Conservation (phyloP, 306 rosid genomes). For the Rubus idaeus region DNA sequence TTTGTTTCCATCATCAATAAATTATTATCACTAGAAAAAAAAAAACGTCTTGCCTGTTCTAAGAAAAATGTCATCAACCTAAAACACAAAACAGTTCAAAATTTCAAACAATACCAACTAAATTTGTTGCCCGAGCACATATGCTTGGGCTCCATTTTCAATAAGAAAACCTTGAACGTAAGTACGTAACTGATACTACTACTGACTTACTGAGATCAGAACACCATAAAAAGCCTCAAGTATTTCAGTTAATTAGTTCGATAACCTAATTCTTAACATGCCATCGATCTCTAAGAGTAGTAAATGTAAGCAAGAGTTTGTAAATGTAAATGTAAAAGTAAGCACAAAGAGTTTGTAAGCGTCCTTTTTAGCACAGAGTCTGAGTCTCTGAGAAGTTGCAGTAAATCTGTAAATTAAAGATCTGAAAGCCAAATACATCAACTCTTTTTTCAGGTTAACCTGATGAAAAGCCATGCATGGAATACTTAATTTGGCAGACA, state of each 20-base stretch:
- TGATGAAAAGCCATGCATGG: not conserved
- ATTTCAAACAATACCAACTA: no score
- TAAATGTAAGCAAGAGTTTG: not conserved
- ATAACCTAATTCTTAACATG: not conserved
- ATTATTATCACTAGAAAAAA: no score
- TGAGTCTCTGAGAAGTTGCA: not conserved
- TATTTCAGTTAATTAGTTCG: not conserved
- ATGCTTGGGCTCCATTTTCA: no score
- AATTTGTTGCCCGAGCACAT: no score
- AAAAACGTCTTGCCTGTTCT: no score
- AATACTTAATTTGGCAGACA: not conserved
- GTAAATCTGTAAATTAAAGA: not conserved
- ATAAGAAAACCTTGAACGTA: no score
- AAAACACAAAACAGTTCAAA: no score
- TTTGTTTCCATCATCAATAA: no score
- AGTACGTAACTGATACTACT: no score
- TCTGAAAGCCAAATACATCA: not conserved
- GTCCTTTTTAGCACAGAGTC: not conserved
- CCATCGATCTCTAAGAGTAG: no score
- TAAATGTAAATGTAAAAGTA: not conserved
- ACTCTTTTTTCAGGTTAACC: slow-evolving; percentile 5
- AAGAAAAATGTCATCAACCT: no score
- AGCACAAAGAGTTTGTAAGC: not conserved
- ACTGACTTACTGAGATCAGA: no score
- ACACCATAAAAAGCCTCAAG: not conserved